phyloP scores from a whole-genome alignment of 257 asterid species.

The Fraxinus excelsior region DNA sequence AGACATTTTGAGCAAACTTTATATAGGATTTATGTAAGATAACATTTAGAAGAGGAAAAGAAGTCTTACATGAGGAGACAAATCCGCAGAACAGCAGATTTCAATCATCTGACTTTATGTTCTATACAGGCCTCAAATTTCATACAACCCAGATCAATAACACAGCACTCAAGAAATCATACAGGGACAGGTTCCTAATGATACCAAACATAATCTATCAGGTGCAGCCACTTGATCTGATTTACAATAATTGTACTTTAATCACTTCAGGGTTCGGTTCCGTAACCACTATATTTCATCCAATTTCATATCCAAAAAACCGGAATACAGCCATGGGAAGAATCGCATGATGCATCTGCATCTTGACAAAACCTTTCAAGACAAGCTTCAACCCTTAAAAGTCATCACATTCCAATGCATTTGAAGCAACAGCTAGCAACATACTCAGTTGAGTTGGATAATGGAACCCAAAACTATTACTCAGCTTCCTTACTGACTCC shows the following conservation, averaged over 20 bases:
- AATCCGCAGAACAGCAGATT: constrained; percentile 34
- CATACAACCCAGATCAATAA: constrained; percentile 20
- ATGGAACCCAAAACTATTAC: neutral
- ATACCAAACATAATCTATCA: neutral
- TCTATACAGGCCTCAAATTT: constrained; percentile 25
- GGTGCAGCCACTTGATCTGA: neutral
- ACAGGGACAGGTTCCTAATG: constrained; percentile 21
- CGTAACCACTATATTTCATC: neutral
- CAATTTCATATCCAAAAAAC: neutral
- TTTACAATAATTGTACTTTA: neutral
- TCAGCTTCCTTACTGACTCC: neutral
- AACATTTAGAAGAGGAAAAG: neutral
- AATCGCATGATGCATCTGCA: neutral
- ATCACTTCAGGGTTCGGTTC: neutral
- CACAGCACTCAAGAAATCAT: constrained; percentile 27
- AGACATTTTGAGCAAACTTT: neutral
- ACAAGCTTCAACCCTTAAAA: neutral
- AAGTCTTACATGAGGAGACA: constrained; percentile 41
- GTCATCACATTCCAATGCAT: neutral
- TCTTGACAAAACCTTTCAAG: neutral
- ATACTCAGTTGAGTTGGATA: neutral
- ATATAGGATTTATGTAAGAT: neutral
- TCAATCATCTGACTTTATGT: constrained; percentile 32
- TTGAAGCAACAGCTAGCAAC: neutral
- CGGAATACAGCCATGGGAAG: neutral